Evolutionary conservation across 495 filamentous ascomycete genomes (phyloP), one percentile per base, ranked within the genome.

Genomic region (Aspergillus olivimuriae): DNA sequence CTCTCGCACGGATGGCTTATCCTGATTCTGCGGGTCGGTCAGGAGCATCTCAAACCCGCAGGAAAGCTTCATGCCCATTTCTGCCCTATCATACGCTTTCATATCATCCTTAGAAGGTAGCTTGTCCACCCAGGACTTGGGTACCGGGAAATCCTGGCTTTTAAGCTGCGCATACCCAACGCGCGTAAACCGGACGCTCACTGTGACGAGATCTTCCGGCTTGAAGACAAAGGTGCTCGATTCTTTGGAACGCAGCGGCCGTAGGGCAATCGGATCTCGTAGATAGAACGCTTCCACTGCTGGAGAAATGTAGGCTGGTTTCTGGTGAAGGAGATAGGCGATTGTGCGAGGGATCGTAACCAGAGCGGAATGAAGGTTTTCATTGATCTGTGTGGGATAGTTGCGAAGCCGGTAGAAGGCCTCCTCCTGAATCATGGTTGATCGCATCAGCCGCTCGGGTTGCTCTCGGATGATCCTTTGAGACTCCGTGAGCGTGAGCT

Each of bases 231-330:
- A 64, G n/a, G 42, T 64, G 12, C 55, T 56, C 8, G 59, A 21
- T 14, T 70, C 64, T 21, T 72, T 65, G 2, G 73, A 62, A 45
- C 81, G 66, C 1, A 97, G 69, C 1, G 83, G 78, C 16, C 81
- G 82, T 37, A 95, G 62, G 3, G 82, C 73, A 41, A 87, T 76
- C 1, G 92, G 86, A 56, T 97, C 89, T 32, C 94, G 81, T 37
- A 95, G 72, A 61, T 97, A 97, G 60, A 97, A 97, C 2, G 87
- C 82, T 60, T 98, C 92, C 3, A 86, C 77, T 4, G 89, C 89
- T 1, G 89, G 78, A 2, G 87, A 84, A 39, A 96, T 82, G 43
- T 82, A 78, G 4, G 78, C 70, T 4, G 89, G 84, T 23, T 78
- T 75, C 19, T 74, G 66, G 48, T 89, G 84, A 1, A 97, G 66